Evolutionary conservation across 2,329 filamentous ascomycete species (phyloP).

Genomic region (Parascedosporium putredinis): DNA sequence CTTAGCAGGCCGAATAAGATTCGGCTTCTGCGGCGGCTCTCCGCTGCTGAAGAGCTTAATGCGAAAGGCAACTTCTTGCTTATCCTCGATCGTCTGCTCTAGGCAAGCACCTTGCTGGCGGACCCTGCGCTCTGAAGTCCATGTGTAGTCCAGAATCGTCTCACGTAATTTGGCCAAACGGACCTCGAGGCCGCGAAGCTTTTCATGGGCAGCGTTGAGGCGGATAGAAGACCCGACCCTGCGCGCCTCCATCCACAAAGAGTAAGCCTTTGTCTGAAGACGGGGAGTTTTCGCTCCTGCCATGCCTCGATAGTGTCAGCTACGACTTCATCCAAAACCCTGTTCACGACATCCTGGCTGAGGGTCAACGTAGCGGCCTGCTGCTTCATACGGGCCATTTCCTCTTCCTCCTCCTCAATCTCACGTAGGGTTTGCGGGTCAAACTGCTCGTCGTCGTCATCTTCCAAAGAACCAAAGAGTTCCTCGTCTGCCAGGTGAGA

Average conservation of each 20-base stretch:
- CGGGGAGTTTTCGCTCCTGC: conserved; percentile 28
- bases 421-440: neutral
- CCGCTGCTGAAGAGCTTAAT: conserved; percentile 32
- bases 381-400: neutral
- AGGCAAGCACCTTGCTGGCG: conserved; percentile 45
- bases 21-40: conserved; percentile 15
- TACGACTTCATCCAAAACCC: conserved; percentile 39
- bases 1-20: conserved; percentile 11
- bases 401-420: neutral
- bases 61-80: conserved; percentile 41
- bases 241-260: neutral
- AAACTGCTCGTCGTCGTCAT: conserved; percentile 10
- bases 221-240: neutral
- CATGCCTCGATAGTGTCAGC: conserved; percentile 40
- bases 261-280: neutral
- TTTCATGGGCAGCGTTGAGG: conserved; percentile 12
- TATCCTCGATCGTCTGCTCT: conserved; percentile 54
- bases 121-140: conserved; percentile 42
- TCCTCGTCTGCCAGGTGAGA: neutral
- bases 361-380: conserved; percentile 19
- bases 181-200: conserved; percentile 29
- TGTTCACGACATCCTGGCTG: conserved; percentile 34
- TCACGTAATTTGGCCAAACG: conserved; percentile 46
- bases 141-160: conserved; percentile 41
- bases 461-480: neutral